A percentile compares a stretch with the other conserved stretches of the same genome.
These are phyloP conservation scores for Carex cristatella DNA, from an alignment of 176 grass and related monocot species.

Conservation along the genomic window DNA sequence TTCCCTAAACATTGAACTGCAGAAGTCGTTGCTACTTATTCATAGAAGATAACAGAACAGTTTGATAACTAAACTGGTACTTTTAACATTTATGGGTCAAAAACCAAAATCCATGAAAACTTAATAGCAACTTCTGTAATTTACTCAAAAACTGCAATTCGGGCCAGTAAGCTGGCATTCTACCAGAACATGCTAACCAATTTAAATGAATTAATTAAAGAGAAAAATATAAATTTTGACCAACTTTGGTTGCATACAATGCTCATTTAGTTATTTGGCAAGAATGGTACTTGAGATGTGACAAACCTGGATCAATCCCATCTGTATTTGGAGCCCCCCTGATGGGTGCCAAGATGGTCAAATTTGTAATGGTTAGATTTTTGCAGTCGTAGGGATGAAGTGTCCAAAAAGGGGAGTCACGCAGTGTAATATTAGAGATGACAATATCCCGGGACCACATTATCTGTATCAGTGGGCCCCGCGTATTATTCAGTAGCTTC, in stretches of 20 bases:
- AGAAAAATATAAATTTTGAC: not conserved
- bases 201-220: not conserved
- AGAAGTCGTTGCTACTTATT: not conserved
- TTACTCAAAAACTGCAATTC: not conserved
- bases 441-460: slow-evolving; percentile 65
- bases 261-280: not conserved
- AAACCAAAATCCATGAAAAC: not conserved
- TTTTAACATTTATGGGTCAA: not conserved
- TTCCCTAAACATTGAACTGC: not conserved
- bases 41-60: not conserved
- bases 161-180: not conserved
- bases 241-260: not conserved
- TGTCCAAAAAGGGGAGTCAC: slow-evolving; percentile 90
- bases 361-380: slow-evolving; percentile 64
- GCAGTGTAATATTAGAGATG: slow-evolving; percentile 77
- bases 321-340: slow-evolving; percentile 80
- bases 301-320: slow-evolving; percentile 85
- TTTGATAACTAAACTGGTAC: not conserved
- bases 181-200: not conserved
- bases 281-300: not conserved
- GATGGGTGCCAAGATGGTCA: slow-evolving; percentile 74
- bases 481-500: slow-evolving; percentile 62
- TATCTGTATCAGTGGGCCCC: slow-evolving; percentile 83
- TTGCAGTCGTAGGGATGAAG: slow-evolving; percentile 86
- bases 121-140: not conserved